Evolutionary conservation across 352 stramenopile genomes (phyloP), one percentile per base, ranked within the genome.

Genomic region (Salisapilia sapeloensis): DNA sequence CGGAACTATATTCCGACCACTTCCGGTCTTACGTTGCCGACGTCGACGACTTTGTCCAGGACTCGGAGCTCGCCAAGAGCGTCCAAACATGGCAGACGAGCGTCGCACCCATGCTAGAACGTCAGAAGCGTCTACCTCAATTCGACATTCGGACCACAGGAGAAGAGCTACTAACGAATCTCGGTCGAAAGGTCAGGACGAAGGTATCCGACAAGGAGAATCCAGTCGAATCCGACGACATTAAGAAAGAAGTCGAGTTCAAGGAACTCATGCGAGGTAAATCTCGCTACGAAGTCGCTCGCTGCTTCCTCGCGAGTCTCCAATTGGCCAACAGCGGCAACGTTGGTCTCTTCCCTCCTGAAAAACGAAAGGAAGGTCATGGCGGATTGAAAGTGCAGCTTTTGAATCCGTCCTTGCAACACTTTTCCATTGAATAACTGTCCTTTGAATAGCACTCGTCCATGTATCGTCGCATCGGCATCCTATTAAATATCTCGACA

Each of bases 251-350:
- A 6, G 48, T 84, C 22, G 38, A 56, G 15, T 87, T 87, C 39
- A 57, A 57, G 16, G 49, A 52, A 4, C 44, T 87, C 39, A 66
- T 78, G 21, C 39, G 44, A 15, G 63, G 65, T 14, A 60, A 67
- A 31, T 58, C 43, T 26, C 51, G 56, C 34, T 87, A 65, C 31
- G 62, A 95, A 36, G 77, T 95, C 2, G 91, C 75, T 45, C 81
- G 83, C 1, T 59, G 89, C 42, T 95, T 95, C 44, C 55, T 95
- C 26, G 79, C 83, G 11, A 92, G 76, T 8, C 48, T 95, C 29
- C 83, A 95, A 58, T 67, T 95, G 13, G 80, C 81, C 12, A 94
- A 93, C 51, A 91, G 59, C 29, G 81, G 81, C 5, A 92, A 91
- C 44, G 69, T 94, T n/a, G n/a, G n/a, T n/a, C n/a, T n/a, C n/a